Percentiles rank a stretch among this genome's conserved stretches.
These are phyloP conservation scores for Peniophora sp. DNA, from an alignment of 1,284 basidiomycete species.

Conservation along the genomic window DNA sequence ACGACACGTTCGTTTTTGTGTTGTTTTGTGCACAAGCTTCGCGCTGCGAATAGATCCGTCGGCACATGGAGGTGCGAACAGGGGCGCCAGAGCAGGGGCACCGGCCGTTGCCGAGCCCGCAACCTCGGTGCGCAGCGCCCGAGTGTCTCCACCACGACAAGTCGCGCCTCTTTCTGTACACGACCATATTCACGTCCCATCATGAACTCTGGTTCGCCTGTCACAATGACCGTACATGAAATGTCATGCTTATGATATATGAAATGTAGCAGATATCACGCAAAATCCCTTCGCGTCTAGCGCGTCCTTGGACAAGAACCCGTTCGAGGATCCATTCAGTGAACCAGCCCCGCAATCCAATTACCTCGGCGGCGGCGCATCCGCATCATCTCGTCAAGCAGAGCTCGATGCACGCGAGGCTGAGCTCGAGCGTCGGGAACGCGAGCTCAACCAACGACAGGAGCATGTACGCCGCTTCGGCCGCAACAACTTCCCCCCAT, in stretches of 20 bases:
- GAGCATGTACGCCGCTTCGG: constrained; percentile 76
- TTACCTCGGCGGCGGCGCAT: constrained; percentile 20
- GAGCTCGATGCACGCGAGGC: constrained; percentile 68
- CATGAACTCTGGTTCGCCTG: constrained; percentile 8
- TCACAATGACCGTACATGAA: not conserved
- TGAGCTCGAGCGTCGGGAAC: constrained; percentile 74
- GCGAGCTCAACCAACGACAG: constrained; percentile 56
- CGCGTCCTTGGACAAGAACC: constrained; percentile 76
- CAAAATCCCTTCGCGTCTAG: constrained; percentile 78
- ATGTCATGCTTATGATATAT: not conserved
- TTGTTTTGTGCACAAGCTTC: no score
- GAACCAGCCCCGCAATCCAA: constrained; percentile 15
- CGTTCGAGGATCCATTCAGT: constrained; percentile 66
- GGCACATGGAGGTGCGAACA: no score
- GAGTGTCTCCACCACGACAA: not conserved
- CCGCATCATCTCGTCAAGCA: constrained; percentile 31
- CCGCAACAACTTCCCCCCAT: constrained; percentile 86
- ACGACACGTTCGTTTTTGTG: no score
- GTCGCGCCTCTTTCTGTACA: not conserved
- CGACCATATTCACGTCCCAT: not conserved
- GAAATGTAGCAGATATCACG: constrained; percentile 30
- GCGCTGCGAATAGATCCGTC: no score
- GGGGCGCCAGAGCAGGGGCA: no score
- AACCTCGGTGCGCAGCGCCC: not conserved
- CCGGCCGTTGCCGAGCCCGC: not conserved